phyloP scores from a whole-genome alignment of 2,329 filamentous ascomycete genomes.

The Tolypocladium tropicale region DNA sequence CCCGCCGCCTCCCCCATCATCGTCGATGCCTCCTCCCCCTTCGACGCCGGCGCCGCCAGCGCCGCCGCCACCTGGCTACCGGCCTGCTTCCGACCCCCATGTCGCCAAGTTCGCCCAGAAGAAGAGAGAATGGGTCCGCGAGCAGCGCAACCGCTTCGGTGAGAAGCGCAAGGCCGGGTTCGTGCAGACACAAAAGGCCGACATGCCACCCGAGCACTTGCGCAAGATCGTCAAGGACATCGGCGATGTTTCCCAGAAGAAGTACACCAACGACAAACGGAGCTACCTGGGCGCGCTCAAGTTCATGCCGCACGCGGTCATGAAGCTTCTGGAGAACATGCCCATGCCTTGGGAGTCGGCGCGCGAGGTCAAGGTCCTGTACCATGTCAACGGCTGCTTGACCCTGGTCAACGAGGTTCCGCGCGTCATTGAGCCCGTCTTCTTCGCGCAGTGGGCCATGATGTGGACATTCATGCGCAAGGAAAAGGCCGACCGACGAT shows the following conservation, averaged over 20 bases:
- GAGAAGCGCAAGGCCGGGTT: constrained; percentile 97
- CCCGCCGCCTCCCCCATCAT: constrained; percentile 43
- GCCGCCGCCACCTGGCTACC: constrained; percentile 79
- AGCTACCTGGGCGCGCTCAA: constrained; percentile 96
- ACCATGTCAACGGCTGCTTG: constrained; percentile 95
- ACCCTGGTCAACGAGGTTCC: constrained; percentile 96
- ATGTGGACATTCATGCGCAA: constrained; percentile 99
- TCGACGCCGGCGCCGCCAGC: constrained; percentile 44
- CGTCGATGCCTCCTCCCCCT: constrained; percentile 46
- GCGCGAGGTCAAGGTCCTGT: constrained; percentile 92
- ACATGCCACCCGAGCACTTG: constrained; percentile 96
- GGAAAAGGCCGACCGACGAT: constrained; percentile 88
- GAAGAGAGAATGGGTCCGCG: constrained; percentile 96
- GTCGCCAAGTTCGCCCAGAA: constrained; percentile 94
- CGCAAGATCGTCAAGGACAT: constrained; percentile 98
- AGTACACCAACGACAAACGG: constrained; percentile 96
- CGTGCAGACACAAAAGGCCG: constrained; percentile 94
- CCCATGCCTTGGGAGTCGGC: constrained; percentile 99
- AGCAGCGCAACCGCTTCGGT: constrained; percentile 83
- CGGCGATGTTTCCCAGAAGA: constrained; percentile 97
- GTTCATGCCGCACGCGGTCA: constrained; percentile 97
- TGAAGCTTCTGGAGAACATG: constrained; percentile 98
- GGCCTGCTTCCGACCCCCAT: constrained; percentile 69
- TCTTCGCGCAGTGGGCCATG: constrained; percentile 96
- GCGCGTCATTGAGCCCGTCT: constrained; percentile 93